Base-by-base conservation (phyloP, 768 basidiomycete species). In the Mycena galericulata region DNA sequence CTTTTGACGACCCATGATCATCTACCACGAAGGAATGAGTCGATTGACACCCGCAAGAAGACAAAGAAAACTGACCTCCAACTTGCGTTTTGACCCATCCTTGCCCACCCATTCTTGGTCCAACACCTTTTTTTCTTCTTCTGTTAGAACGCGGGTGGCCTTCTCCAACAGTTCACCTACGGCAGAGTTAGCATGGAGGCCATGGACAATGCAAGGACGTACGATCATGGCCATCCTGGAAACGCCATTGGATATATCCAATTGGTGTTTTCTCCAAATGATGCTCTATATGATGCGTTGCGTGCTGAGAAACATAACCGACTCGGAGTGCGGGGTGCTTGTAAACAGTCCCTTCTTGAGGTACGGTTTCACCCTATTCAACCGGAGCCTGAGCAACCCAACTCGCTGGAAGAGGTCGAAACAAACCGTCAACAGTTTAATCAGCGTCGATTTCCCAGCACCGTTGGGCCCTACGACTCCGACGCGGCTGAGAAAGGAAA, bases 211-310 rank as follows among this genome's bases (percentile, higher is more conserved):
- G 45, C 36, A 26, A 71, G 67, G 12, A 84, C 90, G 72, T 78
- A 93, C 96, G 93, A 86, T 99, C 97, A 80, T 97, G 93, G 54
- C 97, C 97, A 79, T 98, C 97, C 78, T 98, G 97, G 89, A 96
- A 99, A 74, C 97, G 93, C 97, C 97, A 99, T 82, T 98, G 96
- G 74, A 98, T 98, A 77, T 99, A 99, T 61, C 92, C 92, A 67
- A 97, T 94, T 27, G 97, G 95, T 6, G 96, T 97, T 84, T 99
- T 98, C 81, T 97, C 96, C 47, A 99, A 79, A 83, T 99, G 97
- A 74, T 89, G 92, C 78, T 97, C 95, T 93, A 97, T 93, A 78
- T 99, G 97, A 83, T 98, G 97, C 62, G 97, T 98, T 40, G 97
- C 97, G 79, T 99, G 97, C 76, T 99, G 97, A 5, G 97, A 97